Percentiles rank a stretch among this genome's conserved stretches.
Evolutionary conservation across 2,329 filamentous ascomycete species (phyloP).

Genomic region (Fusarium temperatum): DNA sequence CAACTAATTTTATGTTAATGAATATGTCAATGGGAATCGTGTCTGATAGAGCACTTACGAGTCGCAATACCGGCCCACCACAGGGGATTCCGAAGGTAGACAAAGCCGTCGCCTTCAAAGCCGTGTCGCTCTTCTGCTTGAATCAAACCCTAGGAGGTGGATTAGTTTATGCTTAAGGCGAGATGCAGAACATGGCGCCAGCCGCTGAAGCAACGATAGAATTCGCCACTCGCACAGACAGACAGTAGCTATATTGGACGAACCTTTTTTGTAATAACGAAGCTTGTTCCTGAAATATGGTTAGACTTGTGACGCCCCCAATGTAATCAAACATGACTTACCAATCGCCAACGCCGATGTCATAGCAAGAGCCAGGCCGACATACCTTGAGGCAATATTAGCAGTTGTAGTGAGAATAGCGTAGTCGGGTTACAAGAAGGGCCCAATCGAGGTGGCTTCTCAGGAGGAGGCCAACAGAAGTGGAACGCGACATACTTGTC

Average conservation of each 20-base stretch:
- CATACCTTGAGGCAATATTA: constrained; percentile 64
- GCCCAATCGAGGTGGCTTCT: not conserved
- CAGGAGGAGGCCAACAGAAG: constrained; percentile 7
- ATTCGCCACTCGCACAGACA: not conserved
- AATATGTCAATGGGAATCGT: not conserved
- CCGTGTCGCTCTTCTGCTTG: constrained; percentile 91
- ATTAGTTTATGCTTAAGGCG: constrained; percentile 16
- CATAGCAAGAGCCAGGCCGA: constrained; percentile 79
- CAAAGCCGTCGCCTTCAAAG: constrained; percentile 95
- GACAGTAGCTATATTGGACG: constrained; percentile 25
- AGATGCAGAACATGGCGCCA: not conserved
- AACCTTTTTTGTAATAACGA: constrained; percentile 99
- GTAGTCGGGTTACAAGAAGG: not conserved
- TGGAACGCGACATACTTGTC: constrained; percentile 48
- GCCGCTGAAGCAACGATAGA: not conserved
- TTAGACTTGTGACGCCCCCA: constrained; percentile 26
- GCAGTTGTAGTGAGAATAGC: constrained; percentile 3
- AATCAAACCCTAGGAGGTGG: constrained; percentile 74
- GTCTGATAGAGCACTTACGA: constrained; percentile 66
- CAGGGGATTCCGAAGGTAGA: constrained; percentile 91
- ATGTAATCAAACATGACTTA: constrained; percentile 51
- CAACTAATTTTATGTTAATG: constrained; percentile 66
- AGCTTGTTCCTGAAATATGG: constrained; percentile 78
- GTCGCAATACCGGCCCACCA: constrained; percentile 97
- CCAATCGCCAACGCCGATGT: constrained; percentile 79